Base-by-base conservation (phyloP, 176 grass and related monocot genomes). In the Oryza australiensis region DNA sequence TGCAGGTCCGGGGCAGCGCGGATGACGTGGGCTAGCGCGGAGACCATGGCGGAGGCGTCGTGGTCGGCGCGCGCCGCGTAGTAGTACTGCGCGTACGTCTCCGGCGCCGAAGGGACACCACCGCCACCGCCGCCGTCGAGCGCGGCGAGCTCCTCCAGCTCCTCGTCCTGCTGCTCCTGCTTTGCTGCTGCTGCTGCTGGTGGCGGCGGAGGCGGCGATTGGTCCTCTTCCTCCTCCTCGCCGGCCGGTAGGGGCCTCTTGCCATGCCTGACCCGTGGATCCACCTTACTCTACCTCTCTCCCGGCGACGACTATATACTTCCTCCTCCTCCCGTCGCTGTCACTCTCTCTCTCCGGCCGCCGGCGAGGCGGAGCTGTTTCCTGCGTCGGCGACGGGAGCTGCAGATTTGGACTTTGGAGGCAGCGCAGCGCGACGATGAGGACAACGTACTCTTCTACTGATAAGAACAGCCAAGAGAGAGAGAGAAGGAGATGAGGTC, bases 1-100 rank as follows among this genome's bases (percentile, higher is more conserved):
- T 73, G 67, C 59, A 82, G 78, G n/a, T 83, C 79, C 3, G 88
- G 86, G 46, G 80, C 80, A 28, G 91, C 82, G 80, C 91, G 62
- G 82, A 99, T 96, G 49, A 97, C 95, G 73, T 92, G 90, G 49
- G 90, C 73, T 7, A 98, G 92, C 45, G 96, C 96, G 49, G 96
- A 95, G 43, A 94, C 96, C 93, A 98, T 93, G 74, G 87, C 90
- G 46, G 90, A 70, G 57, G 93, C 83, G 82, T 98, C 90, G 28
- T 91, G 57, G 83, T 95, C 88, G 24, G 90, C 90, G 48, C 95
- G 95, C 20, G 87, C 80, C 73, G 73, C 24, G 81, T 86, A 91
- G 26, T 90, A 94, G 89, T 91, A 93, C 80, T 82, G 84, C 74
- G 84, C 88, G 79, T 90, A 90, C 12, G 74, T 80, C 62, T 79